Evolutionary conservation across 345 rosid genomes (phyloP), one percentile per base, ranked within the genome.

Genomic region (Turnera subulata): DNA sequence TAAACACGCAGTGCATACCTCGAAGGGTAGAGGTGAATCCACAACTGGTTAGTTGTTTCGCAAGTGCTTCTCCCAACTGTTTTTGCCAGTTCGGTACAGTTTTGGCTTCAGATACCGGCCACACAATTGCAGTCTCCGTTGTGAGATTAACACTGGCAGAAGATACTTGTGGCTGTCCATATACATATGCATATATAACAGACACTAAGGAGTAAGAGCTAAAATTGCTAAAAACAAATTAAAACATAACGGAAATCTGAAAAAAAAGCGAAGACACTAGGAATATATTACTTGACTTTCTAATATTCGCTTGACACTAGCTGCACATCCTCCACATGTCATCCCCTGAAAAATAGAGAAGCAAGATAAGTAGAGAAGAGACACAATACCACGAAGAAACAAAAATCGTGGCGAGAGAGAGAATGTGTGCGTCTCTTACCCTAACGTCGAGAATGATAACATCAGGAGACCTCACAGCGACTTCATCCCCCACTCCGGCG

Each of bases 311-410:
- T 89, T 93, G 55, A 93, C 99, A 64, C 96, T 93, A 4, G 97
- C 88, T 6, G 94, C 96, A 60, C 99, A 93, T 59, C 97, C 99
- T n/a, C 99, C 99, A 59, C 99, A 93, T 1, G 86, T 75, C 99
- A 93, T 93, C 70, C 99, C 97, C 99, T 89, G 50, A 50, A 53
- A 21, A 48, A 42, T 11, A 9, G 45, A 48, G n/a, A n/a, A n/a
- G n/a, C n/a, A n/a, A n/a, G n/a, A n/a, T n/a, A 37, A 47, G 35
- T 42, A 49, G 54, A 9, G 42, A 55, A 38, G 23, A 22, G 8
- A 29, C 5, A 22, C 25, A 24, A 3, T 42, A 6, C 16, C 5
- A 0, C 4, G 0, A 9, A 10, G n/a, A 9, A 9, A 42, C 12
- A 16, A 42, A n/a, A 16, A 42, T 42, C 14, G 5, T 42, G 14